Percentiles rank a stretch among this genome's conserved stretches.
phyloP scores from a whole-genome alignment of 257 asterid species.

The Rubia yunnanensis region DNA sequence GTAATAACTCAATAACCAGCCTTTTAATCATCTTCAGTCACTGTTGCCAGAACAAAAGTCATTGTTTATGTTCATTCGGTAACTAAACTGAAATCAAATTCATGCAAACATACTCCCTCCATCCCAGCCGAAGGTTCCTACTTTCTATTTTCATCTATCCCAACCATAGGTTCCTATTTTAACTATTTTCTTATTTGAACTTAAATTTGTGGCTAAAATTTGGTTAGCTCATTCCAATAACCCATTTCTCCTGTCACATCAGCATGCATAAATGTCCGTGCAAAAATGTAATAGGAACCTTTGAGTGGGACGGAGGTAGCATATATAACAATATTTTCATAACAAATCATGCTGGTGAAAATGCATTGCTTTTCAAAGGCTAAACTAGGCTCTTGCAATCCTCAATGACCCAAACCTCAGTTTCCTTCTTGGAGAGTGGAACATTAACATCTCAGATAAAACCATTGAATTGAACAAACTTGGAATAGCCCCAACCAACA shows the following conservation, averaged over 20 bases:
- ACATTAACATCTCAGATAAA: not conserved
- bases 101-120: no score
- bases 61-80: not conserved
- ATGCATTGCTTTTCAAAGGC: not conserved
- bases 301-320: no score
- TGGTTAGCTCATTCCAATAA: no score
- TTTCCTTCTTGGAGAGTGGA: not conserved
- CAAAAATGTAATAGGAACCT: no score
- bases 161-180: no score
- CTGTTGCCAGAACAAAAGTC: not conserved
- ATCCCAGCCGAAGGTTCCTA: no score
- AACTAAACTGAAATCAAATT: not conserved
- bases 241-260: no score
- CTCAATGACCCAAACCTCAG: not conserved
- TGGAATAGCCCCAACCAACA: not conserved
- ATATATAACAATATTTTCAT: not conserved
- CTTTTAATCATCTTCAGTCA: not conserved
- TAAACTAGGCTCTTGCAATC: not conserved
- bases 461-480: not conserved
- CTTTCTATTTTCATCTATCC: no score
- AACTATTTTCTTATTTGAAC: no score
- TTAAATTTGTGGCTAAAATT: no score
- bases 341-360: not conserved
- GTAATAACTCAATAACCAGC: not conserved
- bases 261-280: no score